Conservation (phyloP, 1,139 yeast species). For the Saccharomycopsis hybrid region DNA sequence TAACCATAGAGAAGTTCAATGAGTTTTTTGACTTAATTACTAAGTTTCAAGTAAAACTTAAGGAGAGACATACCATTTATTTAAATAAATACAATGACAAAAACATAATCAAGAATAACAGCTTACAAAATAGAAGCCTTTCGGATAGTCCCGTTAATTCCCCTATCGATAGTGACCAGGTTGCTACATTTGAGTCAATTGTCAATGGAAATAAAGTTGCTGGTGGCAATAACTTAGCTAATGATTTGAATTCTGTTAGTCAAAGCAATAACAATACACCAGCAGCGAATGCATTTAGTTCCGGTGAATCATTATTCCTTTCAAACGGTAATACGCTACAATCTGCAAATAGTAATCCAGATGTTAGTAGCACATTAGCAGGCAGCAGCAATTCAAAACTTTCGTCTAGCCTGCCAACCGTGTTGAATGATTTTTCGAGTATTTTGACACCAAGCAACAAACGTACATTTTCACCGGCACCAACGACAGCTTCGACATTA, state of each 20-base stretch:
- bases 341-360: slow-evolving; percentile 3
- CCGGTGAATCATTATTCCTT: background rate
- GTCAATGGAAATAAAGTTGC: slow-evolving; percentile 5
- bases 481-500: background rate
- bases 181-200: slow-evolving; percentile 16
- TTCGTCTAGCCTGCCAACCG: background rate
- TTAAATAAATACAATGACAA: slow-evolving; percentile 19
- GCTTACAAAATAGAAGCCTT: background rate
- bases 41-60: slow-evolving; percentile 13
- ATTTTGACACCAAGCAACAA: background rate
- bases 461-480: too few relatives aligned
- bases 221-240: background rate
- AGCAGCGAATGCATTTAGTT: background rate
- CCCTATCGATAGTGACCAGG: slow-evolving; percentile 4
- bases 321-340: slow-evolving; percentile 1
- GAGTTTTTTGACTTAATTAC: slow-evolving; percentile 10
- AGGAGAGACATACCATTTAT: slow-evolving; percentile 14
- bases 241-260: background rate
- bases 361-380: background rate
- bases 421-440: background rate
- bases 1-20: slow-evolving; percentile 17
- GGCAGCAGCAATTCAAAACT: slow-evolving; percentile 7
- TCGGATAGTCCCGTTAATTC: slow-evolving; percentile 9
- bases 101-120: slow-evolving; percentile 15
- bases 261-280: background rate